Percentiles rank a stretch among this genome's conserved stretches.
phyloP scores from a whole-genome alignment of 2,329 filamentous ascomycete genomes.

The Paracoccidioides lutzii region DNA sequence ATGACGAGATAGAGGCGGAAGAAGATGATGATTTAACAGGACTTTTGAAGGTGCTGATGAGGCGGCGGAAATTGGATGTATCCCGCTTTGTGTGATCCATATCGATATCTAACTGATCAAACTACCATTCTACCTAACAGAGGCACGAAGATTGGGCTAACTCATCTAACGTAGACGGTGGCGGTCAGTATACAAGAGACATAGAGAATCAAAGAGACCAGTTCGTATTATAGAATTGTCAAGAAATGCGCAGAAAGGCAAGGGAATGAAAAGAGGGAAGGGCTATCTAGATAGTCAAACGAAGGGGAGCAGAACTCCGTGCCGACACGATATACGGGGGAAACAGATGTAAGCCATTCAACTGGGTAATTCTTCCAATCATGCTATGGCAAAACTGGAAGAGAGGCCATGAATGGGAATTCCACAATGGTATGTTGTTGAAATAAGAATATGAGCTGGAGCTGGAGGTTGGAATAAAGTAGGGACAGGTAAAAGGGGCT shows the following conservation, averaged over 20 bases:
- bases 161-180: neutral
- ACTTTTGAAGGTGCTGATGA: slow-evolving; percentile 1
- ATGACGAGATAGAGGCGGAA: neutral
- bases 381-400: neutral
- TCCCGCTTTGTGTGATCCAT: neutral
- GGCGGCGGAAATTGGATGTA: neutral
- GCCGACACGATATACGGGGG: neutral
- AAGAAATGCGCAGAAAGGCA: neutral
- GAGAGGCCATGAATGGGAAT: neutral
- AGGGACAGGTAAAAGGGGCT: neutral
- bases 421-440: neutral
- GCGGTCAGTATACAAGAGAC: neutral
- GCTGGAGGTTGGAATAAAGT: neutral
- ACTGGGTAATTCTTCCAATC: neutral
- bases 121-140: neutral
- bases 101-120: too few species aligned
- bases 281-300: neutral
- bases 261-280: neutral
- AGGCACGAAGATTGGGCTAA: neutral
- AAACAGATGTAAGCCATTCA: neutral
- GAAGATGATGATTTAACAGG: neutral
- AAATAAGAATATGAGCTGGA: neutral
- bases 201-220: neutral
- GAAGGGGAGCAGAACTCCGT: neutral
- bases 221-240: neutral